Evolutionary conservation across 2,329 filamentous ascomycete species (phyloP).

Genomic region (Fusarium sp.): DNA sequence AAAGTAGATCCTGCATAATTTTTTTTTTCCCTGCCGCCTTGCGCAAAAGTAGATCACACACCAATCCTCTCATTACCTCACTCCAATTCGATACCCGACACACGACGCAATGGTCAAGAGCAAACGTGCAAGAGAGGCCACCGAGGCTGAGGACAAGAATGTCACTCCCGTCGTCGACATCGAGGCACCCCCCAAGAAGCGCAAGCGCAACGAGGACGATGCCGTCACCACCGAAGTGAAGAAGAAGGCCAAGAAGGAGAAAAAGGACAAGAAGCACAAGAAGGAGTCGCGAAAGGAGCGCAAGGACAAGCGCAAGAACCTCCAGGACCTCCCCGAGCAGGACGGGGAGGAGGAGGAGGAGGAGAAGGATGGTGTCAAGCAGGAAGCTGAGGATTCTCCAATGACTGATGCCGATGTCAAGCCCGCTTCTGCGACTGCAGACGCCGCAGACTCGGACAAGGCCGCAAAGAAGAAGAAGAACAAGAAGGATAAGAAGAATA

Average conservation of each 20-base stretch:
- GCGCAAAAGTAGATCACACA: not conserved
- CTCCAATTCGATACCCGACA: not conserved
- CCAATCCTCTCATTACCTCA: constrained; percentile 1
- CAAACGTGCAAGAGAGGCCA: constrained; percentile 54
- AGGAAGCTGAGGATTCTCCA: constrained; percentile 37
- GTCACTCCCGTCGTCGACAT: constrained; percentile 33
- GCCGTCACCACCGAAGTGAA: constrained; percentile 42
- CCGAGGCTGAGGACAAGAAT: constrained; percentile 46
- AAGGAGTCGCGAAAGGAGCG: constrained; percentile 55
- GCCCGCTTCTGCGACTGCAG: constrained; percentile 29
- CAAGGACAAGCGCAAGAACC: constrained; percentile 56
- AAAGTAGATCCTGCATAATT: constrained; percentile 20
- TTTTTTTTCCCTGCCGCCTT: not conserved
- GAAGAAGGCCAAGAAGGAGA: constrained; percentile 52
- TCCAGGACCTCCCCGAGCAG: constrained; percentile 53
- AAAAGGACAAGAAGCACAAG: constrained; percentile 51
- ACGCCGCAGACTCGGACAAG: constrained; percentile 39
- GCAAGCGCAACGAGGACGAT: constrained; percentile 51
- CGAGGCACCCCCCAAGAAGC: constrained; percentile 51
- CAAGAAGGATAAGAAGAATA: constrained; percentile 47
- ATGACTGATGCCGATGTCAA: constrained; percentile 42
- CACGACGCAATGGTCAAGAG: constrained; percentile 48
- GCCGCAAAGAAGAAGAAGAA: constrained; percentile 45
- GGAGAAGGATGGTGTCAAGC: constrained; percentile 6
- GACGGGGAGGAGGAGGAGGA: constrained; percentile 41